Conservation (phyloP, 495 filamentous ascomycete species). For the Aspergillus olivimuriae region DNA sequence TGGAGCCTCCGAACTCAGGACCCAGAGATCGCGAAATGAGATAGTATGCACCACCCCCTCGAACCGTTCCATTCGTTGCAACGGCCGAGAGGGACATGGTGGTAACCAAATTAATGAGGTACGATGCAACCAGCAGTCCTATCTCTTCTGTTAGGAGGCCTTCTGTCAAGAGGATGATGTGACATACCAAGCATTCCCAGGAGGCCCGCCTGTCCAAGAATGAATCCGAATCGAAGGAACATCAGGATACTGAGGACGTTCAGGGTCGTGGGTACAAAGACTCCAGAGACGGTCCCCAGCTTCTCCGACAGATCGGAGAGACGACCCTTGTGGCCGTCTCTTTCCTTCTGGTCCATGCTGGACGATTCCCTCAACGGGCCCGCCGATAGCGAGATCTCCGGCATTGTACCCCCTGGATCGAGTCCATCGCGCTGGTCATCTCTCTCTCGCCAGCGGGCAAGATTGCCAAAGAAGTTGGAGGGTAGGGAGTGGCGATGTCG, state of each 20-base stretch:
- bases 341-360: slow-evolving; percentile 30
- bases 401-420: slow-evolving; percentile 6
- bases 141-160: too few relatives aligned
- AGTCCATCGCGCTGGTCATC: too few relatives aligned
- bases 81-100: slow-evolving; percentile 84
- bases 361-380: slow-evolving; percentile 25
- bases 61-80: slow-evolving; percentile 83
- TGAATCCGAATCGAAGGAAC: slow-evolving; percentile 79
- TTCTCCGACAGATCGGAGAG: slow-evolving; percentile 50
- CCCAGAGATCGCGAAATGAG: slow-evolving; percentile 81
- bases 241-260: slow-evolving; percentile 92
- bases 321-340: slow-evolving; percentile 34
- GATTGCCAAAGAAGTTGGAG: slow-evolving; percentile 16
- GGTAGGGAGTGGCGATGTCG: slow-evolving; percentile 17
- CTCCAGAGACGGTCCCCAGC: slow-evolving; percentile 68
- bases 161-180: too few relatives aligned
- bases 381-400: slow-evolving; percentile 12
- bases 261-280: slow-evolving; percentile 79
- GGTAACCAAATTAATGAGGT: slow-evolving; percentile 74
- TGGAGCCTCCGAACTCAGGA: slow-evolving; percentile 87
- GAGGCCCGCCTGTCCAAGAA: slow-evolving; percentile 71
- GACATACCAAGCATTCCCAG: slow-evolving; percentile 72
- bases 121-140: slow-evolving; percentile 67
- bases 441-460: slow-evolving; percentile 27
- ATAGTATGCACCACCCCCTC: slow-evolving; percentile 84